Evolutionary conservation across 2,329 filamentous ascomycete genomes (phyloP), one percentile per base, ranked within the genome.

Genomic region (Exophiala phaeomuriformis): DNA sequence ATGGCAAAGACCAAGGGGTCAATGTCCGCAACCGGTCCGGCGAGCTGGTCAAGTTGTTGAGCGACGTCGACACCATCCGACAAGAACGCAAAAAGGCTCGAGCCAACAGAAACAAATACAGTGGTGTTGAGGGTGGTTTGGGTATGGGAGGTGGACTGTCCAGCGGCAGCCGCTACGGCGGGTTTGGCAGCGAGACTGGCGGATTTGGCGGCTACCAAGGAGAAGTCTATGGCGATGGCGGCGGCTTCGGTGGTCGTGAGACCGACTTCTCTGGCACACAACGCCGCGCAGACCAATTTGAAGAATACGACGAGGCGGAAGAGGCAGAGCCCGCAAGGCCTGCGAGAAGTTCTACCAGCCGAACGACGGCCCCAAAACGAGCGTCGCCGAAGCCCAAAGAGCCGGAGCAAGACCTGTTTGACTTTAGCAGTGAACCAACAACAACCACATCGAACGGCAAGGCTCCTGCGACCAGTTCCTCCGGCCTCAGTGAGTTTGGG

Each of bases 21-120:
- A 98, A 98, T 67, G 93, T 98, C 55, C 86, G 93, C 62, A 97
- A 97, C 73, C 82, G 93, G 61, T 90, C 93, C 62, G 96, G 96
- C 73, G 93, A 98, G 73, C 77, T 98, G 47, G 86, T 88, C 8
- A 94, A 98, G 60, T 81, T 98, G n/a, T 77, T 98, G 46, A 78
- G 88, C 64, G 93, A 98, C 57, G 74, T 77, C 19, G 74, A 77
- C 46, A 63, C 68, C 51, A 77, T 77, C 52, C 75, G 82, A 51
- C 55, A 76, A 10, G 82, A 85, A 67, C 71, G 82, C 49, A 98
- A 98, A 77, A 98, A 98, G 76, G 88, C 93, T 39, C 81, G 90
- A 57, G 72, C 84, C 40, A 94, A 91, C 65, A 86, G 90, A 70
- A 91, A 90, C 72, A 98, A 98, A 71, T 98, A 96, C 69, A 87